Evolutionary conservation across 169 alveolate species (phyloP), one percentile per base, ranked within the genome.

Genomic region (Perkinsus marinus): DNA sequence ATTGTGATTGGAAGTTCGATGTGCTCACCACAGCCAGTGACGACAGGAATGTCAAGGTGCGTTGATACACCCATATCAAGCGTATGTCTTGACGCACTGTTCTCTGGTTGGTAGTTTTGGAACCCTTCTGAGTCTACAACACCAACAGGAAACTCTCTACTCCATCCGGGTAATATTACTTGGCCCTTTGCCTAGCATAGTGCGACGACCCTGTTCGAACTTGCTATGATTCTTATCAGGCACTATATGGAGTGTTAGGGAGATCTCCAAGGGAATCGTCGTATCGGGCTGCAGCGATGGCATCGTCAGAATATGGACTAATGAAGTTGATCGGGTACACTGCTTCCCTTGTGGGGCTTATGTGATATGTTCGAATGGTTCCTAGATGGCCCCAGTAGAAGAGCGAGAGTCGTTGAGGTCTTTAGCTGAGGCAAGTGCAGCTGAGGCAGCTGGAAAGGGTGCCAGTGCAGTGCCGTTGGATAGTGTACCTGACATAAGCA

Each of bases 271-370:
- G 43, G 95, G 95, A 0, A 98, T 96, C 92, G 93, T 97, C 36
- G 68, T 97, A 39, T 93, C 96, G 16, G 98, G 97, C 6, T 94
- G 97, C 90, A 96, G 95, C 36, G 98, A 97, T 92, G 95, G 96
- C n/a, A 93, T 92, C 36, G 93, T 96, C n/a, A 93, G 98, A 92
- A 95, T 96, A 39, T 97, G 96, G 94, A 93, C 98, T 9, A 91
- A 93, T 47, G 95, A 96, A 2, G 79, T 57, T 57, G 79, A 57
- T 57, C 22, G 7, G 79, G 79, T 57, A 57, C 46, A 41, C 46
- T 41, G 19, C 19, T 41, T 10, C 46, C 46, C 46, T 41, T 10
- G 22, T 57, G 34, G 26, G 7, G 7, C 3, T 57, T 13, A 16
- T 57, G 22, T 26, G 3, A 13, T 26, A 2, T 57, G 5, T 16